Base-by-base conservation (phyloP, 495 filamentous ascomycete genomes). In the Xylaria acuta region DNA sequence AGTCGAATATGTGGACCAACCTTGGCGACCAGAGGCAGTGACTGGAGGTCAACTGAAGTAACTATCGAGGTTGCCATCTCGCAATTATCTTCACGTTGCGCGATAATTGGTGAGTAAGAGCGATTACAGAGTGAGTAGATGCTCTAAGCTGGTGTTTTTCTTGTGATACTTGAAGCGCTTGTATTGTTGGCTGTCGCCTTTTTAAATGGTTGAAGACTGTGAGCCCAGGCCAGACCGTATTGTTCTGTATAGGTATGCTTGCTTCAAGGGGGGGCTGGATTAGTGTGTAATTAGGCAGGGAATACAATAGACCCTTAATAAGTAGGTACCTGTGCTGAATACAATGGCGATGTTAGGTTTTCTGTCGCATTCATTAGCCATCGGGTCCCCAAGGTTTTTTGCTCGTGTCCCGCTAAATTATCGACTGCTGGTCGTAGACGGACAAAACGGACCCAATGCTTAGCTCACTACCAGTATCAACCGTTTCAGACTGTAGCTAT, bases 1-100 rank as follows among this genome's bases (percentile, higher is more conserved):
- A 27, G 7, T 36, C 41, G 14, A 51, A 67, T 36, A 56, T 30
- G 63, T 22, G 14, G 25, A 72, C 70, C 34, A 27, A 72, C 70
- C 70, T 72, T 43, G 51, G 70, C 70, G 36, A 72, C 63, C 30
- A 72, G 25, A 9, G 70, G 70, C 51, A 67, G 30, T 1, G 70
- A 72, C 62, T 34, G 56, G 32, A 72, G 51, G 51, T 41, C 62
- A 5, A 72, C 25, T 5, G 70, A 72, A 30, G 70, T 72, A 20
- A 72, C 51, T 16, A 72, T 64, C 18, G 70, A 14, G 22, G 51
- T 71, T 30, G 69, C 18, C 70, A 72, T 72, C 18, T 47, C 54
- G 67, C 53, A 60, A 30, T 16, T 62, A 27, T 62, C 18, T n/a
- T 20, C 36, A 27, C 49, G 18, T 22, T 58, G 47, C n/a, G 59